phyloP scores from a whole-genome alignment of 2,329 filamentous ascomycete species.

The Colletotrichum lupini region DNA sequence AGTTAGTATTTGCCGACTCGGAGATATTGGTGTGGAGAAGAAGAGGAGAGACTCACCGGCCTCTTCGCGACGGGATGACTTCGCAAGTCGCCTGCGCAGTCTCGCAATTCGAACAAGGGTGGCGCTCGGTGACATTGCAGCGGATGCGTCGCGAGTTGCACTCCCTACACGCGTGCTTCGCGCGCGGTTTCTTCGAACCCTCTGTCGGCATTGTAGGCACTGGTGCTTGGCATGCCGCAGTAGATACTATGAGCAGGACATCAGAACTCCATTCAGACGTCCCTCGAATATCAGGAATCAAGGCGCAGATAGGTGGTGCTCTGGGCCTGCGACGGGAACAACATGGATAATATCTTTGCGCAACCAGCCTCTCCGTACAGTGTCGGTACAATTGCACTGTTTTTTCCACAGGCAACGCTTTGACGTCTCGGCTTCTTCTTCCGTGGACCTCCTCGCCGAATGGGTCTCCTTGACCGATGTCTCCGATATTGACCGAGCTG shows the following conservation, averaged over 20 bases:
- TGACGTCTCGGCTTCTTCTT: not conserved
- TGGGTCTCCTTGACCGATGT: not conserved
- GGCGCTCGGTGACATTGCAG: slow-evolving; percentile 38
- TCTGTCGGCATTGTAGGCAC: not conserved
- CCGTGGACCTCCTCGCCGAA: not conserved
- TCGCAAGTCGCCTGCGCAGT: slow-evolving; percentile 33
- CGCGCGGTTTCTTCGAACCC: slow-evolving; percentile 34
- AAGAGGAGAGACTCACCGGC: slow-evolving; percentile 1
- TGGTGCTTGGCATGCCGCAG: not conserved
- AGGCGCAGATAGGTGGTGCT: not conserved
- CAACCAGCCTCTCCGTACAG: not conserved
- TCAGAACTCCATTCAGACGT: not conserved
- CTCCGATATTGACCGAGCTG: not conserved
- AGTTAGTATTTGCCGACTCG: not conserved
- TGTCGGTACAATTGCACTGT: not conserved
- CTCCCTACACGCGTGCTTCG: slow-evolving; percentile 39
- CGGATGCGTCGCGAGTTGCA: slow-evolving; percentile 38
- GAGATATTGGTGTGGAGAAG: not conserved
- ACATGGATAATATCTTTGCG: not conserved
- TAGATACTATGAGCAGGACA: not conserved
- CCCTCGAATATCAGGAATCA: not conserved
- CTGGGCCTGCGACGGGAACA: not conserved
- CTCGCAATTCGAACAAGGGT: slow-evolving; percentile 38
- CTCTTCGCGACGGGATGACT: slow-evolving; percentile 36
- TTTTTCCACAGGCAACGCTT: not conserved